A percentile compares a stretch with the other conserved stretches of the same genome.
These are phyloP conservation scores for Setaria italica DNA, from an alignment of 202 grass and related monocot genomes.

Conservation along the genomic window DNA sequence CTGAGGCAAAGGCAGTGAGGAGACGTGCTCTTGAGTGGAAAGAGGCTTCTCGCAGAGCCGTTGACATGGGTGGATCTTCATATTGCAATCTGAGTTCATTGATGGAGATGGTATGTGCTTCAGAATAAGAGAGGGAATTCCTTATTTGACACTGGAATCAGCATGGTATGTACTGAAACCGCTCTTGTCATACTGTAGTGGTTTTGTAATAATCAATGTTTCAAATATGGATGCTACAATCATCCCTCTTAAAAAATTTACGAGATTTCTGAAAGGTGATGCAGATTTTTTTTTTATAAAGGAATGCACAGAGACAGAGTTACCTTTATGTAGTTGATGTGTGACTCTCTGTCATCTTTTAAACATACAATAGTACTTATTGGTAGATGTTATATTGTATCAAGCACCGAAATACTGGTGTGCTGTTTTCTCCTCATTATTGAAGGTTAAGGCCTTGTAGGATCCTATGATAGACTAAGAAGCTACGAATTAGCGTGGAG, in stretches of 20 bases:
- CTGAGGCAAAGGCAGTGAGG: conserved; percentile 47
- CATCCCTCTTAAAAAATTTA: not conserved
- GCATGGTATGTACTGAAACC: conserved; percentile 14
- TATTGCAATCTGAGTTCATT: conserved; percentile 56
- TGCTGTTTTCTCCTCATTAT: not conserved
- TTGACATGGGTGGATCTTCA: conserved; percentile 56
- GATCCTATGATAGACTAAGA: not conserved
- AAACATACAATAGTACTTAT: not conserved
- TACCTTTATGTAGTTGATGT: no score
- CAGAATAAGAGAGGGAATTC: not conserved
- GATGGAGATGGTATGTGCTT: conserved; percentile 44
- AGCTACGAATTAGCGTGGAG: not conserved
- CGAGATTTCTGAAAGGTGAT: no score
- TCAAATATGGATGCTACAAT: conserved; percentile 13
- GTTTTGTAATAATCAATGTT: not conserved
- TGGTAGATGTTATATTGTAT: not conserved
- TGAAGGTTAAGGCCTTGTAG: not conserved
- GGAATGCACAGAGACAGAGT: no score
- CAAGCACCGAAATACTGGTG: not conserved
- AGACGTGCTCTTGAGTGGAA: conserved; percentile 50
- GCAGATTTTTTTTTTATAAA: no score
- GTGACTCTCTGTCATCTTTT: not conserved
- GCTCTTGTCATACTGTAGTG: not conserved
- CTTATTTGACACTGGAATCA: not conserved
- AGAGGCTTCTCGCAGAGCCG: conserved; percentile 47